phyloP scores from a whole-genome alignment of 805 yeast genomes.

The Pichia thaimueangensis region DNA sequence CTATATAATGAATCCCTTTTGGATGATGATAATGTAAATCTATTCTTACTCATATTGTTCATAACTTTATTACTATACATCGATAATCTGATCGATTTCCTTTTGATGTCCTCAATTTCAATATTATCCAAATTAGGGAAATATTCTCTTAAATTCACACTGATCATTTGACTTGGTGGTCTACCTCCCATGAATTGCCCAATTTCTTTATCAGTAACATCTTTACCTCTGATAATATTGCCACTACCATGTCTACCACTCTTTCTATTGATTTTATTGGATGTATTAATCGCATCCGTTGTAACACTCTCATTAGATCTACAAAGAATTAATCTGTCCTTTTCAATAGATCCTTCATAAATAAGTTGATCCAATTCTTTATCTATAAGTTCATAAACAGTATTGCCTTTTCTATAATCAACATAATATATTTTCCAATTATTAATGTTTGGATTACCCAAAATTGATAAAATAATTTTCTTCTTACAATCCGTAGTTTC shows the following conservation, averaged over 20 bases:
- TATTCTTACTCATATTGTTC: constrained; percentile 12
- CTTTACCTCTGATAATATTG: constrained; percentile 2
- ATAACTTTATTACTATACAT: constrained; percentile 31
- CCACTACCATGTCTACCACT: constrained; percentile 1
- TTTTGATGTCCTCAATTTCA: constrained; percentile 69
- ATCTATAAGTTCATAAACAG: constrained; percentile 43
- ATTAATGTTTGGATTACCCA: constrained; percentile 23
- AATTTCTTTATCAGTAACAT: constrained; percentile 8
- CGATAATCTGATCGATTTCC: constrained; percentile 79
- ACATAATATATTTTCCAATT: constrained; percentile 55
- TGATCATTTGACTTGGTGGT: constrained; percentile 89
- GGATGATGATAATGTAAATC: constrained; percentile 2
- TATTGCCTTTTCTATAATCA: constrained; percentile 32
- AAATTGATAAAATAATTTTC: constrained; percentile 25
- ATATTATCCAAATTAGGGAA: constrained; percentile 78
- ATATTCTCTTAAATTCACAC: constrained; percentile 82
- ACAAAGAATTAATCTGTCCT: constrained; percentile 57
- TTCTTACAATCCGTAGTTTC: constrained; percentile 69
- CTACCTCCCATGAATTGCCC: constrained; percentile 68
- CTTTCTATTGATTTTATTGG: constrained; percentile 29
- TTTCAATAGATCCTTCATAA: constrained; percentile 36
- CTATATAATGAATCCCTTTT: constrained; percentile 22
- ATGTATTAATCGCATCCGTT: constrained; percentile 48
- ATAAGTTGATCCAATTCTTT: not conserved
- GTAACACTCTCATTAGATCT: constrained; percentile 40